Base-by-base conservation (phyloP, 805 yeast species). In the Lipomyces chichibuensis region DNA sequence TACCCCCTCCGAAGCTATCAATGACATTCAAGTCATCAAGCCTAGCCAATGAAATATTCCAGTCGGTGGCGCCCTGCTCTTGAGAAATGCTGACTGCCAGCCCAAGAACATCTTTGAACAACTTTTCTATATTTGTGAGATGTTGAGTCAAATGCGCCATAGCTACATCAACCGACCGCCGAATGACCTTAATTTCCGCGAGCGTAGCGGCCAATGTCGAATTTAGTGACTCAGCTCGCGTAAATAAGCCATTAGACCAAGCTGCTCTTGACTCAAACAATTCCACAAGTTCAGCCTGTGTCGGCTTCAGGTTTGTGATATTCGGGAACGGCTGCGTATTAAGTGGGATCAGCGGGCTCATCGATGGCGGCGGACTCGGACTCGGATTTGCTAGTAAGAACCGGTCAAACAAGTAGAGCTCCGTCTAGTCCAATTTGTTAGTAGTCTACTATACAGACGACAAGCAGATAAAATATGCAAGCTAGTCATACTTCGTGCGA, bases 81-180 rank as follows among this genome's bases (percentile, higher is more conserved):
- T 70, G 63, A 14, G 74, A 72, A 13, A 75, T 64, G 11, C 53
- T 58, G 20, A 70, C 69, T 2, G 73, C 74, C 56, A 64, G 58
- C 52, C 72, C 74, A n/a, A 70, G 65, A 14, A 68, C 69, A 23
- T 70, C 63, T 23, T 72, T 70, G 63, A 74, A 70, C 20, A 74
- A 66, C 53, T 59, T 65, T 23, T 72, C 73, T 46, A 74, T 65
- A 25, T 62, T 65, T 5, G 60, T 58, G 11, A 74, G 65, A 51
- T 73, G 76, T 51, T 69, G 69, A 29, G 63, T 56, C 66, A 75
- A 63, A 63, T 75, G 74, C 11, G 70, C 62, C 58, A 74, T 57
- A 8, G 76, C 76, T 17, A 75, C 73, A 13, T 67, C 69, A 1
- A 71, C 68, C 23, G 75, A 74, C n/a, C 64, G 66, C 43, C 67